Percentiles rank a stretch among this genome's conserved stretches.
These are phyloP conservation scores for Pseudonitzschia pungens DNA, from an alignment of 108 stramenopile species.

Conservation along the genomic window DNA sequence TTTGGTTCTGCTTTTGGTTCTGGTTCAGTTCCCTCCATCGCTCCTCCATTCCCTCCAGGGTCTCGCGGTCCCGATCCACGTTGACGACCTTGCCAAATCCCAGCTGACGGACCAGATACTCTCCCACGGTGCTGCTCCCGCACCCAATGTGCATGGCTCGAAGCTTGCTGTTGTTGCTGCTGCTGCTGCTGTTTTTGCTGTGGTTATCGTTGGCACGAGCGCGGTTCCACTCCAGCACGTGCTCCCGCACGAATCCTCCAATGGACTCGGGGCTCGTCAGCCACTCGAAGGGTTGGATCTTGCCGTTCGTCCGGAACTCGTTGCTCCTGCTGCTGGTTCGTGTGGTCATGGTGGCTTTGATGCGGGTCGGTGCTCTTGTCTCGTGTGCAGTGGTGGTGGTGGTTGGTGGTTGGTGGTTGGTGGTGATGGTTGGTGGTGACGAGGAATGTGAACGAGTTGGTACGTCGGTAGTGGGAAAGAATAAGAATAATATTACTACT, in stretches of 20 bases:
- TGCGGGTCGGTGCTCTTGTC: too few relatives aligned
- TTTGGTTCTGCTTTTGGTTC: background rate
- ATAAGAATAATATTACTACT: too few relatives aligned
- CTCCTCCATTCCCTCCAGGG: conserved; percentile 52
- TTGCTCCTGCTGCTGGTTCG: background rate
- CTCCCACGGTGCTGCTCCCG: conserved; percentile 74
- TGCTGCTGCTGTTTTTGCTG: background rate
- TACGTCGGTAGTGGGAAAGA: too few relatives aligned
- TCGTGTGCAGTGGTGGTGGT: too few relatives aligned
- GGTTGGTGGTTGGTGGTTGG: too few relatives aligned
- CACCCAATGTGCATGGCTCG: conserved; percentile 73
- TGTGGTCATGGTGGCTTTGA: too few relatives aligned
- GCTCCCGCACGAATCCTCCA: conserved; percentile 9
- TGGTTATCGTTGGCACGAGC: background rate
- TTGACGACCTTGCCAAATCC: conserved; percentile 58
- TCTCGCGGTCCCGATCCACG: conserved; percentile 63
- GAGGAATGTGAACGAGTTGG: too few relatives aligned
- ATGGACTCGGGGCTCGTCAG: conserved; percentile 49
- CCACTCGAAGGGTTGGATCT: conserved; percentile 60
- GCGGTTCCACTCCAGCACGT: background rate
- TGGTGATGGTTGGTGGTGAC: too few relatives aligned
- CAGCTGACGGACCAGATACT: conserved; percentile 50
- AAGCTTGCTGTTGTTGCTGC: background rate
- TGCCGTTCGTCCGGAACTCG: too few relatives aligned
- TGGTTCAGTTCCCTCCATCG: conserved; percentile 52